Evolutionary conservation across 1,139 yeast species (phyloP), one percentile per base, ranked within the genome.

Genomic region (Hyphopichia wangnamkhiaoensis): DNA sequence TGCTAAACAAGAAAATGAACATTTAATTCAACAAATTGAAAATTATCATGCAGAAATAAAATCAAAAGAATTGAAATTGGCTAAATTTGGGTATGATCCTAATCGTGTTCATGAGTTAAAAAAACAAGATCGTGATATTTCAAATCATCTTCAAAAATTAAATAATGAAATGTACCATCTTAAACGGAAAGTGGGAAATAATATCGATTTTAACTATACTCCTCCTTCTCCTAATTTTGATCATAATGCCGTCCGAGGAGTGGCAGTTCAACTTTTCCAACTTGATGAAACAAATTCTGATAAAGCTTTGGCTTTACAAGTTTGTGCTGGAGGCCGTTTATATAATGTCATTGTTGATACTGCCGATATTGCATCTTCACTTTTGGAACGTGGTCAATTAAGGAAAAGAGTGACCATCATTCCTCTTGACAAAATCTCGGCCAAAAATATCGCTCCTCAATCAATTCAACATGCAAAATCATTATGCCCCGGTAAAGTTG

Each of bases 331-430:
- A 35, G 95, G 93, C 3, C 74, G 94, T 49, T 65, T 94, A 29
- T 94, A 82, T 60, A 90, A 91, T 54, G 90, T 94, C 29, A 90
- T 94, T 37, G 98, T 94, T 25, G 97, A 91, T 52, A 84, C 79
- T 39, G 94, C 94, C 42, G 80, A 72, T 19, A 84, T 89, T 5
- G 98, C 96, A 7, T 76, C 96, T 0, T 84, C 84, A 44, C 65
- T 94, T 13, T 71, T 94, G 35, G 93, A 90, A 50, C 72, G 71
- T 30, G 98, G 98, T 7, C 79, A 80, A 45, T 71, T 93, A 41
- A 77, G 80, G 51, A 82, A 89, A 53, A 76, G 98, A 44, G 95
- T 90, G 5, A 93, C 98, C 0, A 85, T 93, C 37, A 86, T 94
- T 48, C 98, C 99, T 0, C 71, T 94, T 46, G 95, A 90, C 59